Conservation (phyloP, 495 filamentous ascomycete species). For the Bathelium albidoporum region DNA sequence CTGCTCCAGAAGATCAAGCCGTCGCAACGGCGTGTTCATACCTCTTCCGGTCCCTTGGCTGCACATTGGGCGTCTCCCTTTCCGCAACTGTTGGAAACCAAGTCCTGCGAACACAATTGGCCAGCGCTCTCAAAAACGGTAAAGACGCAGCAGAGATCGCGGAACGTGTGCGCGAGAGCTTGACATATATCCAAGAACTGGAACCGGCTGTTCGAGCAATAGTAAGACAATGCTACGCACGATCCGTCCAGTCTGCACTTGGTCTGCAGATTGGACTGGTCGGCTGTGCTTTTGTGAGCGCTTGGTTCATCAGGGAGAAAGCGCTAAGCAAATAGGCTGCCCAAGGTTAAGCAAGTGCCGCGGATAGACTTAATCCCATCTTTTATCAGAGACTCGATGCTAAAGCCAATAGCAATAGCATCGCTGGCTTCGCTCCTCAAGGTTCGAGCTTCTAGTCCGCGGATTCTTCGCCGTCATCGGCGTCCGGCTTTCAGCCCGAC, state of each 20-base stretch:
- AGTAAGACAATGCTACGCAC: conserved; percentile 61
- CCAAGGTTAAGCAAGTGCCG: no score
- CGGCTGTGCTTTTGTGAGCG: conserved; percentile 22
- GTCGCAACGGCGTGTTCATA: conserved; percentile 78
- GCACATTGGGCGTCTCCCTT: conserved; percentile 60
- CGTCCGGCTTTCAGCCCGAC: no score
- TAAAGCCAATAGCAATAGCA: conserved; percentile 40
- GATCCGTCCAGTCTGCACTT: conserved; percentile 27
- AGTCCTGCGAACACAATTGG: conserved; percentile 49
- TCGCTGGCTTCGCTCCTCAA: no score
- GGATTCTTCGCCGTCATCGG: no score
- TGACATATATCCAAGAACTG: conserved; percentile 61
- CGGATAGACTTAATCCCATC: not conserved
- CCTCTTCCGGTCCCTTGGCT: conserved; percentile 76
- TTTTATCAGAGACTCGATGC: conserved; percentile 30
- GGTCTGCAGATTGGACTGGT: conserved; percentile 24
- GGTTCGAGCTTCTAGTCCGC: no score
- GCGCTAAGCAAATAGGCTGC: conserved; percentile 17
- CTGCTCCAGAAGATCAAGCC: conserved; percentile 57
- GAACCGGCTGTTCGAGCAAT: conserved; percentile 48
- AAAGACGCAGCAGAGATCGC: conserved; percentile 61
- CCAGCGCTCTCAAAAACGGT: conserved; percentile 20
- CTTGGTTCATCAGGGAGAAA: conserved; percentile 29
- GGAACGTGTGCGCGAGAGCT: conserved; percentile 58
- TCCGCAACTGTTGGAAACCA: conserved; percentile 67